A percentile compares a stretch with the other conserved stretches of the same genome.
These are phyloP conservation scores for Exophiala sp. DNA, from an alignment of 2,329 filamentous ascomycete genomes.

Conservation along the genomic window DNA sequence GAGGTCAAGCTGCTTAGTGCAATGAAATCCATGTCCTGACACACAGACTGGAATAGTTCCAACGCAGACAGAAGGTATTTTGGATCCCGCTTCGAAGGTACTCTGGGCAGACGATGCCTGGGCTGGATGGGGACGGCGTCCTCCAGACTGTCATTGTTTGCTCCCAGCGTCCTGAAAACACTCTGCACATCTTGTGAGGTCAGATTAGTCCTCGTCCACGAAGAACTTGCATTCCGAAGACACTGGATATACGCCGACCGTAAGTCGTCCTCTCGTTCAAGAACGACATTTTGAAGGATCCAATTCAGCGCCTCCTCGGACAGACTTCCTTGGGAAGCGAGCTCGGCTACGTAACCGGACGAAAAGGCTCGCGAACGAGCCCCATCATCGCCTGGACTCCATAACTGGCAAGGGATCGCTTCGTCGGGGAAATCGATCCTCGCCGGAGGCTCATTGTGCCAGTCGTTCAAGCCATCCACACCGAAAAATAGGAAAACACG, in stretches of 20 bases:
- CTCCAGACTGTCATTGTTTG: constrained; percentile 17
- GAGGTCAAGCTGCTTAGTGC: constrained; percentile 25
- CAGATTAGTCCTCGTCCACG: constrained; percentile 24
- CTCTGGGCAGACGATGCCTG: constrained; percentile 10
- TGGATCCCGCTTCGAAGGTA: constrained; percentile 9
- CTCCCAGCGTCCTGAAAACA: constrained; percentile 23
- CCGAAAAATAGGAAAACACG: constrained; percentile 55
- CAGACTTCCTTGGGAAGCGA: constrained; percentile 45
- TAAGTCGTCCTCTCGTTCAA: constrained; percentile 51
- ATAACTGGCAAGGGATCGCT: constrained; percentile 32
- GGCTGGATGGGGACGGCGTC: constrained; percentile 16
- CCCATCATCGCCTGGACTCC: constrained; percentile 36
- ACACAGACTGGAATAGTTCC: constrained; percentile 19
- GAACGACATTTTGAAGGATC: constrained; percentile 43
- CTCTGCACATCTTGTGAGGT: constrained; percentile 18
- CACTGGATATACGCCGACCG: constrained; percentile 55
- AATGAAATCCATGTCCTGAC: constrained; percentile 25
- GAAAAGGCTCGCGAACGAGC: constrained; percentile 55
- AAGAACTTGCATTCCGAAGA: constrained; percentile 44
- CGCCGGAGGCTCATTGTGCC: constrained; percentile 27
- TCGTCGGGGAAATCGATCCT: constrained; percentile 35
- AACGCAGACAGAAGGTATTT: constrained; percentile 22
- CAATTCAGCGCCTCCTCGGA: constrained; percentile 62
- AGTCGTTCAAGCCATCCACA: constrained; percentile 17
- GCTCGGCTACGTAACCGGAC: constrained; percentile 56